Conservation (phyloP, 1,139 yeast genomes). For the Insectozyma bohioensis region DNA sequence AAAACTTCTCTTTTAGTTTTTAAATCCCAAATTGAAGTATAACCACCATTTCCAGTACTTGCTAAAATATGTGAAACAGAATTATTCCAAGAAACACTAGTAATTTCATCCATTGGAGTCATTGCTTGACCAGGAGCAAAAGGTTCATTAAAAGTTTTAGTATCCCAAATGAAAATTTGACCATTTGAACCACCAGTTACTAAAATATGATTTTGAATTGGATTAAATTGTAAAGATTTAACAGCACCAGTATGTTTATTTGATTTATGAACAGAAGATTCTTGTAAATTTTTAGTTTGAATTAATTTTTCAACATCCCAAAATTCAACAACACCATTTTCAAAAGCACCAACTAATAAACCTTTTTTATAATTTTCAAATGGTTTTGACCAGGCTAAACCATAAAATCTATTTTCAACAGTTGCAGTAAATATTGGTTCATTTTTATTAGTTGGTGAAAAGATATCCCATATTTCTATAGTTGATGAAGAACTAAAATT, state of each 20-base stretch:
- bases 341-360: slow-evolving; percentile 85
- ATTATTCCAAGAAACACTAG: slow-evolving; percentile 88
- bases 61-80: slow-evolving; percentile 86
- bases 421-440: slow-evolving; percentile 53
- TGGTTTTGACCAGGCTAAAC: slow-evolving; percentile 82
- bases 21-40: slow-evolving; percentile 92
- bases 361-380: slow-evolving; percentile 55
- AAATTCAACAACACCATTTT: slow-evolving; percentile 74
- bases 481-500: slow-evolving; percentile 77
- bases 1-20: slow-evolving; percentile 85
- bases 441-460: slow-evolving; percentile 40
- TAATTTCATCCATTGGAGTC: slow-evolving; percentile 80
- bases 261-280: slow-evolving; percentile 49
- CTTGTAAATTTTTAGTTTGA: slow-evolving; percentile 35
- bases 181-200: slow-evolving; percentile 89
- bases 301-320: slow-evolving; percentile 61
- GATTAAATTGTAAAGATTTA: slow-evolving; percentile 74
- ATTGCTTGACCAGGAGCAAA: slow-evolving; percentile 74
- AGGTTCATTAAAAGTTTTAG: slow-evolving; percentile 61
- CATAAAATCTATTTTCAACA: slow-evolving; percentile 67
- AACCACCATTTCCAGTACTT: slow-evolving; percentile 79
- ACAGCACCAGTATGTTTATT: slow-evolving; percentile 71
- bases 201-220: slow-evolving; percentile 66
- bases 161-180: slow-evolving; percentile 89
- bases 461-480: slow-evolving; percentile 76